Evolutionary conservation across 352 stramenopile species (phyloP).

Genomic region (Peronospora belbahrii): DNA sequence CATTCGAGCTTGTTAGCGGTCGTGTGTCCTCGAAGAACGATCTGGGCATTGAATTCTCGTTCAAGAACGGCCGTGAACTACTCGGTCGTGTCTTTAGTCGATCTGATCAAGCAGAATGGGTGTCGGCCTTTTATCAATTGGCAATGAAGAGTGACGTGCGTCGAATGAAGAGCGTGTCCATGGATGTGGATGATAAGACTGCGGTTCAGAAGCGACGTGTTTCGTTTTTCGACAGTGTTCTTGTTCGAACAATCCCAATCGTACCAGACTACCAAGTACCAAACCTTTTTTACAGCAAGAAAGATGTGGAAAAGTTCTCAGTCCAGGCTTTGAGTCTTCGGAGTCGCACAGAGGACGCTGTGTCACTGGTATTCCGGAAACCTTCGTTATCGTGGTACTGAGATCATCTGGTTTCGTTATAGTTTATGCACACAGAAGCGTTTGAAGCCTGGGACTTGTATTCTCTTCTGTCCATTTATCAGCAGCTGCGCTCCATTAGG

Average conservation of each 20-base stretch:
- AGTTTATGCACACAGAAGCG: neutral
- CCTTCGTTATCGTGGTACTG: constrained; percentile 32
- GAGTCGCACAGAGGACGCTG: constrained; percentile 45
- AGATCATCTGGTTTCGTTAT: neutral
- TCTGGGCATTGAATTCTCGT: constrained; percentile 40
- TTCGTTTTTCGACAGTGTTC: constrained; percentile 50
- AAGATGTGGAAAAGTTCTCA: constrained; percentile 57
- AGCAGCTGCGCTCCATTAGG: constrained; percentile 11
- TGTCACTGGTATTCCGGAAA: constrained; percentile 34
- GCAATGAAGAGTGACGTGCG: constrained; percentile 35
- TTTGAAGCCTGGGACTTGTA: neutral
- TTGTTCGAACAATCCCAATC: constrained; percentile 50
- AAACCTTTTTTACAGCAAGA: constrained; percentile 58
- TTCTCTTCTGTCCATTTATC: constrained; percentile 13
- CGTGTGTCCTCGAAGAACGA: constrained; percentile 38
- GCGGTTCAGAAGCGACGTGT: constrained; percentile 35
- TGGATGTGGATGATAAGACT: constrained; percentile 22
- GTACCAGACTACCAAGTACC: constrained; percentile 39
- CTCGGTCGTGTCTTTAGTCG: constrained; percentile 44
- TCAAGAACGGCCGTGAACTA: constrained; percentile 37
- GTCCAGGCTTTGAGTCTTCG: constrained; percentile 41
- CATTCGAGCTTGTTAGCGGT: constrained; percentile 30
- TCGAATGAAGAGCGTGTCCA: constrained; percentile 19
- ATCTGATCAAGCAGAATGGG: constrained; percentile 47
- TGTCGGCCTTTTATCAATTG: constrained; percentile 59